Percentiles rank a stretch among this genome's conserved stretches.
phyloP scores from a whole-genome alignment of 106 monocot genomes.

The Triglochin maritima region DNA sequence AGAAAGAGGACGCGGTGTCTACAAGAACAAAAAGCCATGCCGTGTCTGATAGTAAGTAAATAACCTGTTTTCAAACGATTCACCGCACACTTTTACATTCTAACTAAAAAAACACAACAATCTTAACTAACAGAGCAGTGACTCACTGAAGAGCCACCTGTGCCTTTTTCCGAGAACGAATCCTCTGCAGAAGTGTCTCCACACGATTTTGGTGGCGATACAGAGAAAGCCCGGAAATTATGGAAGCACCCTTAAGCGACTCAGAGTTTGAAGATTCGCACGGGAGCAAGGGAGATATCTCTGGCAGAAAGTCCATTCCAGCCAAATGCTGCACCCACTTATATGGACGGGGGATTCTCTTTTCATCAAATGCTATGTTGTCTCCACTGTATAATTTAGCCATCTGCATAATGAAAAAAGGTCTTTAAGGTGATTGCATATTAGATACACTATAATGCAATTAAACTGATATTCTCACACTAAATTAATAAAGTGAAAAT shows the following conservation, averaged over 20 bases:
- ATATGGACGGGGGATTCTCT: conserved; percentile 54
- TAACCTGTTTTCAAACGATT: not conserved
- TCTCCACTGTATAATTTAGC: conserved; percentile 70
- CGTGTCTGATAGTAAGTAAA: not conserved
- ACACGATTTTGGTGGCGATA: conserved; percentile 90
- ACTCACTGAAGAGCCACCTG: conserved; percentile 99
- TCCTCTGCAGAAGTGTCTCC: conserved; percentile 69
- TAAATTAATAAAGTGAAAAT: not conserved
- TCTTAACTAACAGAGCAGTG: conserved; percentile 33
- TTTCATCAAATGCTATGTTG: conserved; percentile 37
- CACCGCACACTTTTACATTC: not conserved
- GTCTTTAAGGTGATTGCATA: not conserved
- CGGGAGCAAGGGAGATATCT: conserved; percentile 40
- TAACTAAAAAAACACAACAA: not conserved
- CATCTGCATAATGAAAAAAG: conserved; percentile 36
- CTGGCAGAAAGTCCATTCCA: conserved; percentile 90
- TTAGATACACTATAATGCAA: too few relatives aligned
- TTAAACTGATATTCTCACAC: not conserved
- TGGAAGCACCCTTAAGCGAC: conserved; percentile 13
- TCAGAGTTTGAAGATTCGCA: conserved; percentile 16
- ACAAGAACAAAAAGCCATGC: not conserved
- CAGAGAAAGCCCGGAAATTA: conserved; percentile 51
- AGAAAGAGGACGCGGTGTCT: not conserved
- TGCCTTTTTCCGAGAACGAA: conserved; percentile 82
- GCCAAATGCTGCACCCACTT: conserved; percentile 98